Evolutionary conservation across 768 basidiomycete genomes (phyloP).

Genomic region (Leucosporidium creatinivorum): DNA sequence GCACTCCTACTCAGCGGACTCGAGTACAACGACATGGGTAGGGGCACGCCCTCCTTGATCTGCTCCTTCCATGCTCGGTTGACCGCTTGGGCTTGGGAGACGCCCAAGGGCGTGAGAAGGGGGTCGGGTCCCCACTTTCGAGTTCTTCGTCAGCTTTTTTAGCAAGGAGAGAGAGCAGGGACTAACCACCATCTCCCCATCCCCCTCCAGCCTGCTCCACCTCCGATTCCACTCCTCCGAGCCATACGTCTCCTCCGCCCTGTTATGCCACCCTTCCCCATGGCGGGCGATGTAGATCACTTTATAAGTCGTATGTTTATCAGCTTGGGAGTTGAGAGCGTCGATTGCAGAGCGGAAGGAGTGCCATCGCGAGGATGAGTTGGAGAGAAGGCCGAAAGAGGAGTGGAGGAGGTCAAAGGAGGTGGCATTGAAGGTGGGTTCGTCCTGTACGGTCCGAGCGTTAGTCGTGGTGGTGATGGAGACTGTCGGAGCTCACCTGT

Average conservation of each 20-base stretch:
- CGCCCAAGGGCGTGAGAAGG: constrained; percentile 31
- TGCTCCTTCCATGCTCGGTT: constrained; percentile 33
- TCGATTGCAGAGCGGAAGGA: constrained; percentile 20
- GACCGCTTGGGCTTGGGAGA: constrained; percentile 28
- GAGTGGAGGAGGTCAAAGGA: not conserved
- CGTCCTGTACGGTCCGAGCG: not conserved
- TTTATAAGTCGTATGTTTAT: constrained; percentile 35
- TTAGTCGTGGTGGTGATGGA: no score
- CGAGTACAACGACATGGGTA: constrained; percentile 36
- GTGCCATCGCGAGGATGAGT: constrained; percentile 25
- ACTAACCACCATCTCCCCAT: constrained; percentile 33
- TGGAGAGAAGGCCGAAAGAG: constrained; percentile 24
- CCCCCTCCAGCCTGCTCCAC: constrained; percentile 33
- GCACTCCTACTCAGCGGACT: constrained; percentile 33
- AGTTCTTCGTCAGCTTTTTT: not conserved
- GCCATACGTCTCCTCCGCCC: constrained; percentile 31
- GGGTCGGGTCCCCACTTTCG: constrained; percentile 39
- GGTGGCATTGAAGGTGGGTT: not conserved
- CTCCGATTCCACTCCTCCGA: constrained; percentile 34
- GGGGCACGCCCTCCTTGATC: constrained; percentile 18
- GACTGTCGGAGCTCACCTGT: constrained; percentile 8
- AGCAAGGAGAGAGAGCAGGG: not conserved
- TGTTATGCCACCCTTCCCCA: constrained; percentile 38
- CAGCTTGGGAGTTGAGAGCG: constrained; percentile 27
- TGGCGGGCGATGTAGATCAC: constrained; percentile 37